A percentile compares a stretch with the other conserved stretches of the same genome.
Evolutionary conservation across 2,329 filamentous ascomycete species (phyloP).

Genomic region (Verticillium nonalfalfae): DNA sequence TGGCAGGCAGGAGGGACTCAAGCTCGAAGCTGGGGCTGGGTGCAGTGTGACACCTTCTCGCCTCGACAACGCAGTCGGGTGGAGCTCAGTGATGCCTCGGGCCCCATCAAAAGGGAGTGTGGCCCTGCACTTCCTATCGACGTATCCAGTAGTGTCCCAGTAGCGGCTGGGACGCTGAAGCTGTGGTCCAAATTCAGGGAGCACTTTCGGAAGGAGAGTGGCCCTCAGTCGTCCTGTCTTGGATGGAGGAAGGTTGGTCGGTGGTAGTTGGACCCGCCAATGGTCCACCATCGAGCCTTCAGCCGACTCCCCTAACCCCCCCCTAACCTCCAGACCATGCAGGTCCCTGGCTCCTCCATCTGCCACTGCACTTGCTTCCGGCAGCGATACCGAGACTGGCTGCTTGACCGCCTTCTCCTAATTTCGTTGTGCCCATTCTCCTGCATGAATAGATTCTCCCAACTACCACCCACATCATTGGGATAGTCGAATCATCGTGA

Average conservation of each 20-base stretch:
- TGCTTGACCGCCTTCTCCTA: conserved; percentile 12
- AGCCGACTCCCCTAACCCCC: too few species aligned
- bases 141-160: background rate
- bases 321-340: background rate
- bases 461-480: background rate
- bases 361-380: background rate
- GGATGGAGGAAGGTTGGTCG: background rate
- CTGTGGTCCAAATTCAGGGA: background rate
- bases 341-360: background rate
- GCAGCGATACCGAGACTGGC: background rate
- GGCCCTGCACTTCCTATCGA: background rate
- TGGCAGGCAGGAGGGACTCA: too few species aligned
- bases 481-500: conserved; percentile 2
- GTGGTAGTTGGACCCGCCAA: background rate
- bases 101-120: background rate
- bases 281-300: background rate
- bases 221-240: too few species aligned
- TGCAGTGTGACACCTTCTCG: background rate
- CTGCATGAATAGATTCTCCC: conserved; percentile 4
- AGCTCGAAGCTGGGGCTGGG: too few species aligned
- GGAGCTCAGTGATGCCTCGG: background rate
- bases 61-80: background rate
- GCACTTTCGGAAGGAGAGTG: background rate
- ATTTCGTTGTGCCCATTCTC: conserved; percentile 5
- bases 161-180: background rate